These are phyloP conservation scores for Penicillium verhagenii DNA, from an alignment of 495 filamentous ascomycete genomes.

Conservation along the genomic window DNA sequence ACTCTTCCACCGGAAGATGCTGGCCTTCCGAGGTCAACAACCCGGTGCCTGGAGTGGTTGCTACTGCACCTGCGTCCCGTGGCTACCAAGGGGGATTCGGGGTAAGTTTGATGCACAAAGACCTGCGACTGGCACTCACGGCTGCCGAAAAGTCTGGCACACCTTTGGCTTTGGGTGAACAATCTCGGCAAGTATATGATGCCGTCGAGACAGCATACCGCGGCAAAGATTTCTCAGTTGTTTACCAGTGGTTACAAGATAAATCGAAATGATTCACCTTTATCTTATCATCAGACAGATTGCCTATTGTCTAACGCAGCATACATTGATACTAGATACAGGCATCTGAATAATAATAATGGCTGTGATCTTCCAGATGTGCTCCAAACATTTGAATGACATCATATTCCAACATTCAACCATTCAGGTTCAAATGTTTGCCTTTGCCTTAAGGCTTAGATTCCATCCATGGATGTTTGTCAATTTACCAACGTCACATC, in stretches of 20 bases:
- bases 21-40: slow-evolving; percentile 95
- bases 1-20: slow-evolving; percentile 80
- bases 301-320: neutral
- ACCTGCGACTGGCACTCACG: slow-evolving; percentile 67
- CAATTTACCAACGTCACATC: too few relatives aligned
- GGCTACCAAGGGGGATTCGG: slow-evolving; percentile 84
- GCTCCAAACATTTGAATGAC: too few relatives aligned
- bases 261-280: slow-evolving; percentile 41
- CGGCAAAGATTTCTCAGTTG: slow-evolving; percentile 81
- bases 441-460: too few relatives aligned
- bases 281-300: too few relatives aligned
- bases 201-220: slow-evolving; percentile 57
- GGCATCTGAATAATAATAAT: too few relatives aligned
- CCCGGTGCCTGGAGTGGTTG: slow-evolving; percentile 81
- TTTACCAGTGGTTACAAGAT: slow-evolving; percentile 68
- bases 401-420: too few relatives aligned
- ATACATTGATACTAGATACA: neutral
- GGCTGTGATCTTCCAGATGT: too few relatives aligned
- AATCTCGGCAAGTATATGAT: slow-evolving; percentile 67
- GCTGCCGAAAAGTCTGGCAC: slow-evolving; percentile 69
- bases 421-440: too few relatives aligned
- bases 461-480: too few relatives aligned
- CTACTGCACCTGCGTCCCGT: slow-evolving; percentile 65
- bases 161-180: slow-evolving; percentile 61
- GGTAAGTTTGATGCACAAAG: slow-evolving; percentile 81